phyloP scores from a whole-genome alignment of 106 monocot species.

The Cymbidium sinense region DNA sequence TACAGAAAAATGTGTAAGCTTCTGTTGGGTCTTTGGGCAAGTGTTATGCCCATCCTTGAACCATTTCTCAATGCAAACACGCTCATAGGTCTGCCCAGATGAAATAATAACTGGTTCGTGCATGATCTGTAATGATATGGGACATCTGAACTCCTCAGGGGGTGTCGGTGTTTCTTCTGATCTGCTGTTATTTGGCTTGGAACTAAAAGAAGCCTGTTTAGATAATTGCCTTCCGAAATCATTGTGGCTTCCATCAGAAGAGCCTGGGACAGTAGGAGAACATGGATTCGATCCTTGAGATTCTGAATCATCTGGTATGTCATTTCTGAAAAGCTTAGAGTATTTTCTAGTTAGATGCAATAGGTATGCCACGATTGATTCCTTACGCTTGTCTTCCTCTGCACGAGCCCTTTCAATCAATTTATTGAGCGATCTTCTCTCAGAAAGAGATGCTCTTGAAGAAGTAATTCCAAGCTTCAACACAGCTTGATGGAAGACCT shows the following conservation, averaged over 20 bases:
- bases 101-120: conserved; percentile 90
- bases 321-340: conserved; percentile 68
- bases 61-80: conserved; percentile 94
- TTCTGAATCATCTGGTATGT: conserved; percentile 43
- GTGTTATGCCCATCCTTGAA: conserved; percentile 73
- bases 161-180: conserved; percentile 42
- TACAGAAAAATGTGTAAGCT: conserved; percentile 54
- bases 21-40: conserved; percentile 88
- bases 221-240: conserved; percentile 33
- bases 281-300: conserved; percentile 67
- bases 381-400: conserved; percentile 74
- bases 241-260: conserved; percentile 18
- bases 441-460: conserved; percentile 64
- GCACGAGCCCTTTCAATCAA: conserved; percentile 55
- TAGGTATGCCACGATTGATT: conserved; percentile 58
- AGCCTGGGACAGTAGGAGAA: conserved; percentile 30
- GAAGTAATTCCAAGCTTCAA: conserved; percentile 69
- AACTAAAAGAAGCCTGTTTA: conserved; percentile 39
- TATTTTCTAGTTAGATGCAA: conserved; percentile 80
- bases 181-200: conserved; percentile 21
- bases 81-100: conserved; percentile 91
- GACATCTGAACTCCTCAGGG: conserved; percentile 86
- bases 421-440: conserved; percentile 82
- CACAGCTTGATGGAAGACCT: conserved; percentile 63
- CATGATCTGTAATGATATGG: conserved; percentile 91